These are phyloP conservation scores for Ceratocystis variospora DNA, from an alignment of 2,329 filamentous ascomycete species.

Conservation along the genomic window DNA sequence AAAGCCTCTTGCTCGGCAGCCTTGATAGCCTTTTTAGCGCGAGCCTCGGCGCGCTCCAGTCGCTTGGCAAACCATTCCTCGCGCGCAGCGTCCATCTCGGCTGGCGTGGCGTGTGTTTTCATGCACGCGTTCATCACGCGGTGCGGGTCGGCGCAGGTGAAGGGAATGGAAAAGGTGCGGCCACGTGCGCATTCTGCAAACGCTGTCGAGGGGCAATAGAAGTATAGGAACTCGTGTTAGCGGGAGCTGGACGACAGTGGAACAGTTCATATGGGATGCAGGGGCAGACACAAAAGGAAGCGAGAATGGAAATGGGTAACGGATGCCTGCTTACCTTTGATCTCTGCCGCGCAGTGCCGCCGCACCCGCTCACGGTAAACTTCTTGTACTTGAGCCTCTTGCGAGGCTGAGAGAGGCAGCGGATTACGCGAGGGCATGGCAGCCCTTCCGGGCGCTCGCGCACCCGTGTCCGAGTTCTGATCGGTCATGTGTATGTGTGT, in stretches of 20 bases:
- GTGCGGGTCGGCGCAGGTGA: slow-evolving; percentile 67
- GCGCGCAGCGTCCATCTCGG: slow-evolving; percentile 73
- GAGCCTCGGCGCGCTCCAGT: slow-evolving; percentile 53
- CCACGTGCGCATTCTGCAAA: slow-evolving; percentile 83
- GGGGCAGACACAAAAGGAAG: not conserved
- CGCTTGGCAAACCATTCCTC: slow-evolving; percentile 84
- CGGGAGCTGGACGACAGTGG: not conserved
- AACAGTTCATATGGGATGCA: not conserved
- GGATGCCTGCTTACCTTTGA: slow-evolving; percentile 45
- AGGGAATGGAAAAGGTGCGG: slow-evolving; percentile 76
- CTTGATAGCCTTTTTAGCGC: slow-evolving; percentile 46
- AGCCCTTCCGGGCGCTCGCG: slow-evolving; percentile 22
- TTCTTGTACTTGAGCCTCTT: slow-evolving; percentile 70
- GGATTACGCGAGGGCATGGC: slow-evolving; percentile 57
- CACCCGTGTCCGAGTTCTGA: not conserved
- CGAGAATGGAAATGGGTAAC: not conserved
- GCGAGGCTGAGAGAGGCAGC: slow-evolving; percentile 64
- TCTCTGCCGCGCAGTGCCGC: slow-evolving; percentile 59
- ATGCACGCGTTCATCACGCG: slow-evolving; percentile 90
- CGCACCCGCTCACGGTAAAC: slow-evolving; percentile 71
- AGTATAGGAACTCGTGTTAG: not conserved
- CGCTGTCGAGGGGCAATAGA: slow-evolving; percentile 36
- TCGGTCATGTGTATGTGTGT: not conserved
- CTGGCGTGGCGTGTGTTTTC: slow-evolving; percentile 69
- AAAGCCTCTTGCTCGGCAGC: slow-evolving; percentile 51